Conservation (phyloP, 2,329 filamentous ascomycete genomes). For the Tolypocladium amazonense region DNA sequence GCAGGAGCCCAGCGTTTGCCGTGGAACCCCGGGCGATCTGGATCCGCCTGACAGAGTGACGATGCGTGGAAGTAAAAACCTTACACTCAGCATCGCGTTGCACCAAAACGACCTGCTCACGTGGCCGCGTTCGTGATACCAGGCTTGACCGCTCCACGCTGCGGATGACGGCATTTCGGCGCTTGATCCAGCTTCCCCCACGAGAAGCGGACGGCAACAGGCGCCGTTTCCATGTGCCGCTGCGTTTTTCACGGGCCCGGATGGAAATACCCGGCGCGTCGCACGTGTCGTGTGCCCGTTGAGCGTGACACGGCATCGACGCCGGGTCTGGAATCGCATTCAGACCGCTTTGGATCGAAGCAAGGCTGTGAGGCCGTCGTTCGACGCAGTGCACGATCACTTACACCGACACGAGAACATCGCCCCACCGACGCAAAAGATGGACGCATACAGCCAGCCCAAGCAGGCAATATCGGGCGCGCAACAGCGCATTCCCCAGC, state of each 20-base stretch:
- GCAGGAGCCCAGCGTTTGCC: too few relatives aligned
- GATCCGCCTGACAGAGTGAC: not conserved
- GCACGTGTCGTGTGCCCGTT: not conserved
- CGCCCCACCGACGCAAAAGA: too few relatives aligned
- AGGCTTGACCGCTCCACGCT: not conserved
- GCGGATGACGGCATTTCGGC: not conserved
- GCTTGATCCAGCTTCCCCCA: not conserved
- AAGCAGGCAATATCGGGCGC: not conserved
- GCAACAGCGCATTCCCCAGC: not conserved
- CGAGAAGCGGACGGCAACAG: not conserved
- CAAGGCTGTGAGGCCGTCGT: not conserved
- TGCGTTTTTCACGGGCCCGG: not conserved
- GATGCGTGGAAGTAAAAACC: not conserved
- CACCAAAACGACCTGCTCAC: not conserved
- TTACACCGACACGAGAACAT: too few relatives aligned
- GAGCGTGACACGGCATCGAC: not conserved
- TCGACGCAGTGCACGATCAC: too few relatives aligned
- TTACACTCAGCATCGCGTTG: not conserved
- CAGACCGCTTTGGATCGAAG: not conserved
- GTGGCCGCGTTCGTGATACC: not conserved
- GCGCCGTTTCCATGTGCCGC: too few relatives aligned
- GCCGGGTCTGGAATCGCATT: not conserved
- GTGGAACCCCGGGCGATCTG: not conserved
- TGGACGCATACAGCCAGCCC: not conserved
- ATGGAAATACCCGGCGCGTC: not conserved